Percentiles rank a stretch among this genome's conserved stretches.
phyloP scores from a whole-genome alignment of 305 asterid species.

The Fraxinus nigra region DNA sequence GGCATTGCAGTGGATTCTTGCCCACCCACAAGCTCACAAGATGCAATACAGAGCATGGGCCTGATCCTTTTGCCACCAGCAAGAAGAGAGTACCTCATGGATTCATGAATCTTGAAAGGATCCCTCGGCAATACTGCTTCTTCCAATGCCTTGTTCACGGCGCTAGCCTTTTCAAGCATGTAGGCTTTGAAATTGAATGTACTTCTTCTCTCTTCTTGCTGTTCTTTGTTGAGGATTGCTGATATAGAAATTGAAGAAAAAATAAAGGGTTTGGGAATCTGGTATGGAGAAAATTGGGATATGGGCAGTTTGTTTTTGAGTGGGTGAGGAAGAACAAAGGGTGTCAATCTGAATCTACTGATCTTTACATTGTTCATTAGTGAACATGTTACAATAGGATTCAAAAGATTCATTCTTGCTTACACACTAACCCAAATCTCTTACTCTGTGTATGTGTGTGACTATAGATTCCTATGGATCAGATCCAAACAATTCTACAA shows the following conservation, averaged over 20 bases:
- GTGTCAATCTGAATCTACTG: slow-evolving; percentile 16
- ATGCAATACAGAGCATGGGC: slow-evolving; percentile 53
- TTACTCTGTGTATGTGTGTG: too few relatives aligned
- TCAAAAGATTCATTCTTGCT: slow-evolving; percentile 24
- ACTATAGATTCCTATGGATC: too few relatives aligned
- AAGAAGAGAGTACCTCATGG: slow-evolving; percentile 61
- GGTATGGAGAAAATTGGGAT: slow-evolving; percentile 12
- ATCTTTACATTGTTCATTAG: slow-evolving; percentile 8
- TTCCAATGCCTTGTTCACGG: slow-evolving; percentile 50
- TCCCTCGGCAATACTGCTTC: slow-evolving; percentile 25
- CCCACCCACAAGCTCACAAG: slow-evolving; percentile 63
- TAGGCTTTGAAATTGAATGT: slow-evolving; percentile 39
- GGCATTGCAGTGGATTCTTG: slow-evolving; percentile 16
- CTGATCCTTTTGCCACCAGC: slow-evolving; percentile 61
- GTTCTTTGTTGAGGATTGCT: slow-evolving; percentile 16
- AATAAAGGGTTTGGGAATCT: background rate
- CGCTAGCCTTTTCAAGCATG: slow-evolving; percentile 37
- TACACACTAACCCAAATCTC: background rate
- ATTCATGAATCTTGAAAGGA: slow-evolving; percentile 47
- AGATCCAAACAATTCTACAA: too few relatives aligned
- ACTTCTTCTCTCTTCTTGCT: slow-evolving; percentile 11
- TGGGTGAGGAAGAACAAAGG: slow-evolving; percentile 17
- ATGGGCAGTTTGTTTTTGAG: slow-evolving; percentile 21
- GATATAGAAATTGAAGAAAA: slow-evolving; percentile 13
- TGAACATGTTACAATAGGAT: slow-evolving; percentile 24